Evolutionary conservation across 2,329 filamentous ascomycete genomes (phyloP), one percentile per base, ranked within the genome.

Genomic region (Ophiostoma himal-ulmi): DNA sequence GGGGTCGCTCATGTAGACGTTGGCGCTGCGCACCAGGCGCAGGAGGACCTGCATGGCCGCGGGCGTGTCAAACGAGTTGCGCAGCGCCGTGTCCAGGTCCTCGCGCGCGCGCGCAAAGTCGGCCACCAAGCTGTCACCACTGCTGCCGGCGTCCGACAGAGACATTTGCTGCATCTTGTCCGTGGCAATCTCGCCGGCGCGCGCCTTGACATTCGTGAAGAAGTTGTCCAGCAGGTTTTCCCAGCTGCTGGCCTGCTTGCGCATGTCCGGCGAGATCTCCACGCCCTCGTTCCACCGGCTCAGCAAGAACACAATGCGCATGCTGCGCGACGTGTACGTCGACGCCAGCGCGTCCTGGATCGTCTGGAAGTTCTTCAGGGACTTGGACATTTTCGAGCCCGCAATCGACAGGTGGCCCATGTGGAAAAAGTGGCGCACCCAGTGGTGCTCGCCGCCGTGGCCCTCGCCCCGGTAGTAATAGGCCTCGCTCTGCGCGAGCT

Each of bases 371-470:
- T 91, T 91, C 80, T 91, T 91, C 69, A 92, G 78, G 60, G 84
- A 88, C 79, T 91, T 92, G 68, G 86, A 89, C 89, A 92, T 92
- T 78, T 92, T 91, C 36, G 84, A 86, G 0, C 89, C 74, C 17
- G 72, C 72, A 70, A 75, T 74, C 7, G 72, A 74, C 71, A 77
- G 70, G 67, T 91, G 89, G 4, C 89, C 89, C 86, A 90, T 91
- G 77, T 91, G 89, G 22, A 92, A 76, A 78, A 92, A 92, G 79
- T 92, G 91, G 76, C 91, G 91, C 69, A 91, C 86, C 89, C 89
- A 92, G 65, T 68, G 70, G 71, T 72, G 71, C 71, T 73, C 69
- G 60, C 68, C 72, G 52, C 30, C 52, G 69, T 82, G 81, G 64
- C 77, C 77, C 67, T 57, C 44, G 34, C 44, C 54, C 20, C 79